These are phyloP conservation scores for Ramularia endophylla DNA, from an alignment of 2,329 filamentous ascomycete species.

Conservation along the genomic window DNA sequence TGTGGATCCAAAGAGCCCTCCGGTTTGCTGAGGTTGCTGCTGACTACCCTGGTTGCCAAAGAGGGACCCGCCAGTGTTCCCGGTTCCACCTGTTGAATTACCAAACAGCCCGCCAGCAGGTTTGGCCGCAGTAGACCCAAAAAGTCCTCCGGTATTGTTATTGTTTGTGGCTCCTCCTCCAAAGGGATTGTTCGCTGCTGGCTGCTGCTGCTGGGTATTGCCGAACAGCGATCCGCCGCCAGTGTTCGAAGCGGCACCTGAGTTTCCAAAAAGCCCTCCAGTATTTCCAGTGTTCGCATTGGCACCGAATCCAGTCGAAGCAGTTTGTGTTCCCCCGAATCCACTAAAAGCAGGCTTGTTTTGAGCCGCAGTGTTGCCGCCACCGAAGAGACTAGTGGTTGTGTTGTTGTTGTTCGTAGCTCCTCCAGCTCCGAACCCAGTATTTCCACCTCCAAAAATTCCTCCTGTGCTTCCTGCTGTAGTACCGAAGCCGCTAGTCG, in stretches of 20 bases:
- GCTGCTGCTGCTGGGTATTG: constrained; percentile 19
- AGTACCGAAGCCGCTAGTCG: constrained; percentile 18
- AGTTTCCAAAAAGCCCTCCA: constrained; percentile 5
- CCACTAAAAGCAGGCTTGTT: constrained; percentile 2
- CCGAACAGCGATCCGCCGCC: constrained; percentile 19
- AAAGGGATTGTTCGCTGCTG: constrained; percentile 28
- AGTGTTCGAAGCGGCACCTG: constrained; percentile 9
- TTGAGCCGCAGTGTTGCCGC: neutral
- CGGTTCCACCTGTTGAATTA: constrained; percentile 23
- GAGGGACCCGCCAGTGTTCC: constrained; percentile 24
- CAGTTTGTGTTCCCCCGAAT: constrained; percentile 2
- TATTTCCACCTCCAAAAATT: neutral
- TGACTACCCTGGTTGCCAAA: constrained; percentile 31
- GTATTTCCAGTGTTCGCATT: constrained; percentile 11
- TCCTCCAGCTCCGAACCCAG: neutral
- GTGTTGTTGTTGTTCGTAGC: neutral
- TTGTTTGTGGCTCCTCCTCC: constrained; percentile 37
- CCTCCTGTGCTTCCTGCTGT: constrained; percentile 9
- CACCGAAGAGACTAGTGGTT: neutral
- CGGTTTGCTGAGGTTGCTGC: constrained; percentile 13
- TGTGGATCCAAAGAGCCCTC: constrained; percentile 15
- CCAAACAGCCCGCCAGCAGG: constrained; percentile 37
- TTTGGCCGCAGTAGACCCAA: constrained; percentile 28
- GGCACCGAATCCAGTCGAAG: neutral
- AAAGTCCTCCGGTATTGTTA: constrained; percentile 21